Base-by-base conservation (phyloP, 805 yeast species). In the Ogataea saltuana region DNA sequence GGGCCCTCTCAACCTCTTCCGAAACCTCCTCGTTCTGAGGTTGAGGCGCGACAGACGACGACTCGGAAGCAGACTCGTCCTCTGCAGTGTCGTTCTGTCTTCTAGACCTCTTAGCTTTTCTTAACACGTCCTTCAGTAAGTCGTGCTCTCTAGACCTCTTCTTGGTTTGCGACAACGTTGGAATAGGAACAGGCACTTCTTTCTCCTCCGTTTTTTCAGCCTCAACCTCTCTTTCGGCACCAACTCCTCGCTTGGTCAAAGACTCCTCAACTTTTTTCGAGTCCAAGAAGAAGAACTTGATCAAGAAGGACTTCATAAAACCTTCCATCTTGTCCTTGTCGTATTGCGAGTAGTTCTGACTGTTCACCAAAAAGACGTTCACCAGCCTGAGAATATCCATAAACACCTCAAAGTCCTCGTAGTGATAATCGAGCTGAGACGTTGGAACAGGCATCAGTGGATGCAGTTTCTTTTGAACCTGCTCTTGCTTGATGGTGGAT, bases 401-500 rank as follows among this genome's bases (percentile, higher is more conserved):
- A 36, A 93, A 69, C 10, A 91, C 77, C 9, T 76, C 83, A 40
- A 69, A 61, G 59, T 91, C 97, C 8, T 69, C 64, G 51, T 89
- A 80, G 20, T 67, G 69, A 58, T 79, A 88, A 43, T 75, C 75
- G 16, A 67, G 51, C 54, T 78, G 83, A 43, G 82, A 81, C 60
- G 84, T 85, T n/a, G 97, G 91, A 52, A 79, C 80, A 3, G 96
- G 95, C 39, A 90, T 81, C 55, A 88, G 73, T 28, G 96, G 96
- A 56, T 86, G 89, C 46, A 87, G 69, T 59, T 95, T 76, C 66
- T 88, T 90, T 55, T 84, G 86, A n/a, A 76, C 77, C 63, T 88
- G 96, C 59, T 91, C 99, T 31, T 87, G 85, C 66, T 90, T 89
- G 31, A 90, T 85, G 2, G 97, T 88, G 54, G 93, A 85, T 43